Evolutionary conservation across 2,329 filamentous ascomycete species (phyloP).

Genomic region (Pezicula carpinea): DNA sequence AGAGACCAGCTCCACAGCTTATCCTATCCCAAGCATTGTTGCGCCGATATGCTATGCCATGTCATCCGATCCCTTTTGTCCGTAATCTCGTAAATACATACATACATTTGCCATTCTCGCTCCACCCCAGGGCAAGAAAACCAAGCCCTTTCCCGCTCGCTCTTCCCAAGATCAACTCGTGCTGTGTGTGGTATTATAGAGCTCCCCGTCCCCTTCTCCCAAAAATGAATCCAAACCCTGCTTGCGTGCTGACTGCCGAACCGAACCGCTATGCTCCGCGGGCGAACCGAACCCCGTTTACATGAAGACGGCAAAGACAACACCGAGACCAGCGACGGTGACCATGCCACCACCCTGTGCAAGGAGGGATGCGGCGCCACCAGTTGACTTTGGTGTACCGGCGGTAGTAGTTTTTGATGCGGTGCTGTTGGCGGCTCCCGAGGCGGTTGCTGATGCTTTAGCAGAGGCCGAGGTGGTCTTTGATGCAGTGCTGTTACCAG

Average conservation of each 20-base stretch:
- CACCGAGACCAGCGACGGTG: constrained; percentile 24
- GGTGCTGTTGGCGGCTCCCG: constrained; percentile 30
- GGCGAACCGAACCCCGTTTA: constrained; percentile 9
- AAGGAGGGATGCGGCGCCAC: constrained; percentile 16
- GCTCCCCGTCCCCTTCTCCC: too few relatives aligned
- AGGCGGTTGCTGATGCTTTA: constrained; percentile 23
- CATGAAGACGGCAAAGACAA: constrained; percentile 28
- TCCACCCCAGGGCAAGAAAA: too few relatives aligned
- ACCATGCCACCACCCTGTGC: constrained; percentile 23
- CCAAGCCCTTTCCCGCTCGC: too few relatives aligned
- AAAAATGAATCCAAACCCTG: too few relatives aligned
- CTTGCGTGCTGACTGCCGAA: background rate
- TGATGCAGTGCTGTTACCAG: background rate
- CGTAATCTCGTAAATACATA: too few relatives aligned
- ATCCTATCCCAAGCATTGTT: too few relatives aligned
- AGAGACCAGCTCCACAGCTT: too few relatives aligned
- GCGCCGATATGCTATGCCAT: too few relatives aligned
- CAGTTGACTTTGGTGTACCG: constrained; percentile 10
- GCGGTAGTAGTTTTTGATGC: constrained; percentile 22
- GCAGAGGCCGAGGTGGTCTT: background rate
- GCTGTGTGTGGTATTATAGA: too few relatives aligned
- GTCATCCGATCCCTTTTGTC: too few relatives aligned
- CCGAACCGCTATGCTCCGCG: background rate
- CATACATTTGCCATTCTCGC: too few relatives aligned
- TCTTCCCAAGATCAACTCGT: too few relatives aligned